Conservation (phyloP, 768 basidiomycete genomes). For the Rhodotorula diobovata region DNA sequence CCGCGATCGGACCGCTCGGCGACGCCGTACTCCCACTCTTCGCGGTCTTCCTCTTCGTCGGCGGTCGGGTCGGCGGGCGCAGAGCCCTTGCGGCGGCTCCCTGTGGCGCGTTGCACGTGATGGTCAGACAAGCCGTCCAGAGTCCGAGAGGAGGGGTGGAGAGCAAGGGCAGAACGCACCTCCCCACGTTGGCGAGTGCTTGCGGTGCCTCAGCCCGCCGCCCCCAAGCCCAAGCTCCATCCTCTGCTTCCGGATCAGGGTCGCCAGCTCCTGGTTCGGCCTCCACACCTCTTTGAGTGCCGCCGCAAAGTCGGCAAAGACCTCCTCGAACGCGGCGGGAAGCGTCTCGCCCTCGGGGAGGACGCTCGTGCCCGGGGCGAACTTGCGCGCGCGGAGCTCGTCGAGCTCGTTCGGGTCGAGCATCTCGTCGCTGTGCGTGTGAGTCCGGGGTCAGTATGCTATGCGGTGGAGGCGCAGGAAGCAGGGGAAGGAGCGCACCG, state of each 20-base stretch:
- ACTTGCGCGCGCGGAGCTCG: slow-evolving; percentile 6
- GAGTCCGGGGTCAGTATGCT: too few relatives aligned
- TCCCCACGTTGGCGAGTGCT: slow-evolving; percentile 36
- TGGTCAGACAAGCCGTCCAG: not conserved
- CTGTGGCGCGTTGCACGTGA: not conserved
- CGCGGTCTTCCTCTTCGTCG: slow-evolving; percentile 16
- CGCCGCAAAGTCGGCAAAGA: slow-evolving; percentile 18
- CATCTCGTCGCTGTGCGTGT: slow-evolving; percentile 25
- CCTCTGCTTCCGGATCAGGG: slow-evolving; percentile 23
- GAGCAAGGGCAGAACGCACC: not conserved
- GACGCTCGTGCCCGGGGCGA: not conserved
- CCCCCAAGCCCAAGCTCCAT: slow-evolving; percentile 36
- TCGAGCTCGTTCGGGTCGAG: slow-evolving; percentile 18
- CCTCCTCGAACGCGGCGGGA: slow-evolving; percentile 24
- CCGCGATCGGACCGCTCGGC: slow-evolving; percentile 30
- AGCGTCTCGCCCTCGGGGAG: slow-evolving; percentile 34
- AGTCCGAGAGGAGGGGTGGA: not conserved
- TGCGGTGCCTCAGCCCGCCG: slow-evolving; percentile 31
- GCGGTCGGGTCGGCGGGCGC: not conserved
- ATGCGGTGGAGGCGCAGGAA: not conserved
- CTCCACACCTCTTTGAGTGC: slow-evolving; percentile 33
- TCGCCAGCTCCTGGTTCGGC: slow-evolving; percentile 34
- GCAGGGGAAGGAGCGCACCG: not conserved
- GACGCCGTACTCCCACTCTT: slow-evolving; percentile 24
- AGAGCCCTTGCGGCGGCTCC: slow-evolving; percentile 6